Percentiles rank a stretch among this genome's conserved stretches.
These are phyloP conservation scores for Penicillium frequentans DNA, from an alignment of 2,329 filamentous ascomycete species.

Conservation along the genomic window DNA sequence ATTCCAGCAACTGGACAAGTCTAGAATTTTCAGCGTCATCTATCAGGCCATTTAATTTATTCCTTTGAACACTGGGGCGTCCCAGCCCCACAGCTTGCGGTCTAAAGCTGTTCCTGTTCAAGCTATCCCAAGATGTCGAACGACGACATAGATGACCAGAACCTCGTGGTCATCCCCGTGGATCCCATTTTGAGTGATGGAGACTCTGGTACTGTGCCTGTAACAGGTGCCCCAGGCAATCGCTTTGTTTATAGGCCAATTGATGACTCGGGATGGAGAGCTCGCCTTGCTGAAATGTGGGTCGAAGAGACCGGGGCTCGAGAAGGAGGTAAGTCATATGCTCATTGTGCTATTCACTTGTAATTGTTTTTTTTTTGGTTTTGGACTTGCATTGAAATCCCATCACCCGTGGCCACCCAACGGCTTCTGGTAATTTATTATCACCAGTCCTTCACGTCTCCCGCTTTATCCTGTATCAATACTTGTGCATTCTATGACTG, in stretches of 20 bases:
- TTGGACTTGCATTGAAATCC: background rate
- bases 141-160: constrained; percentile 14
- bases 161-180: constrained; percentile 33
- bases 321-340: constrained; percentile 33
- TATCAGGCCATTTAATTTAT: background rate
- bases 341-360: background rate
- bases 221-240: background rate
- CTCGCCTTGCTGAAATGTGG: constrained; percentile 51
- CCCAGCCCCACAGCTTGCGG: background rate
- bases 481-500: background rate
- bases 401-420: background rate
- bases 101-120: background rate
- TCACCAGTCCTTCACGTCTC: background rate
- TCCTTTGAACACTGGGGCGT: background rate
- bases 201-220: constrained; percentile 36
- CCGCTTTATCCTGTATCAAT: background rate
- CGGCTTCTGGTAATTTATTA: background rate
- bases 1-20: background rate
- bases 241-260: constrained; percentile 31
- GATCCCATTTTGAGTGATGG: constrained; percentile 42
- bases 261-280: constrained; percentile 48
- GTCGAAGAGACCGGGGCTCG: constrained; percentile 44
- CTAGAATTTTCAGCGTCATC: background rate
- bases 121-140: constrained; percentile 7
- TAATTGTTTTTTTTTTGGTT: background rate